A percentile compares a stretch with the other conserved stretches of the same genome.
phyloP scores from a whole-genome alignment of 495 filamentous ascomycete genomes.

The Neurospora sp. region DNA sequence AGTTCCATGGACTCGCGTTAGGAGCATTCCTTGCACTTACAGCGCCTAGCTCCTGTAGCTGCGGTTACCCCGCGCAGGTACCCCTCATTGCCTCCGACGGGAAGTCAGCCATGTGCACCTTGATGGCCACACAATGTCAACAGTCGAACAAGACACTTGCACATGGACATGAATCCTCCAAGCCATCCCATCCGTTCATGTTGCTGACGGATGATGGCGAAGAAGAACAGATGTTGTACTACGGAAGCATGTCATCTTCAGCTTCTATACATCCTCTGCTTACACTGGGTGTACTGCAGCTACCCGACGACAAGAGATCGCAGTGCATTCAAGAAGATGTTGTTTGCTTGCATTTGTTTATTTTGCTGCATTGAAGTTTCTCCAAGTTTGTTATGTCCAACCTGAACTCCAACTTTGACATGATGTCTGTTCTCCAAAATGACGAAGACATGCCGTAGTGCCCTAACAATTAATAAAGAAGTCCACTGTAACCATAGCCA shows the following conservation, averaged over 20 bases:
- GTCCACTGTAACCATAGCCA: not conserved
- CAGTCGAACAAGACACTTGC: not conserved
- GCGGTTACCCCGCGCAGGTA: not conserved
- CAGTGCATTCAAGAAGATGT: not conserved
- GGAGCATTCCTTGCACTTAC: not conserved
- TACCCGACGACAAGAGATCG: not conserved
- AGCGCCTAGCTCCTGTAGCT: not conserved
- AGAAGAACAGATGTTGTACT: not conserved
- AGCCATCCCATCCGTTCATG: not conserved
- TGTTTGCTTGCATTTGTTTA: not conserved
- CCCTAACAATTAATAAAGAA: not conserved
- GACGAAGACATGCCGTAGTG: not conserved
- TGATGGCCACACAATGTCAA: not conserved
- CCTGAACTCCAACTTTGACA: not conserved
- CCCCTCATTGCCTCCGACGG: not conserved
- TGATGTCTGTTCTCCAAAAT: not conserved
- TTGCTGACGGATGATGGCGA: not conserved
- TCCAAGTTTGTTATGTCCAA: not conserved
- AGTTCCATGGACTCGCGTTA: not conserved
- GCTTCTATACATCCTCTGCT: not conserved
- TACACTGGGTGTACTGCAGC: not conserved
- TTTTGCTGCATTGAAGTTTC: not conserved
- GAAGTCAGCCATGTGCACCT: not conserved
- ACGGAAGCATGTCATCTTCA: not conserved
- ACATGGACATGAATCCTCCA: not conserved